These are phyloP conservation scores for Ramicandelaber brevisporus DNA, from an alignment of 192 early-diverging fungal genomes.

Conservation along the genomic window DNA sequence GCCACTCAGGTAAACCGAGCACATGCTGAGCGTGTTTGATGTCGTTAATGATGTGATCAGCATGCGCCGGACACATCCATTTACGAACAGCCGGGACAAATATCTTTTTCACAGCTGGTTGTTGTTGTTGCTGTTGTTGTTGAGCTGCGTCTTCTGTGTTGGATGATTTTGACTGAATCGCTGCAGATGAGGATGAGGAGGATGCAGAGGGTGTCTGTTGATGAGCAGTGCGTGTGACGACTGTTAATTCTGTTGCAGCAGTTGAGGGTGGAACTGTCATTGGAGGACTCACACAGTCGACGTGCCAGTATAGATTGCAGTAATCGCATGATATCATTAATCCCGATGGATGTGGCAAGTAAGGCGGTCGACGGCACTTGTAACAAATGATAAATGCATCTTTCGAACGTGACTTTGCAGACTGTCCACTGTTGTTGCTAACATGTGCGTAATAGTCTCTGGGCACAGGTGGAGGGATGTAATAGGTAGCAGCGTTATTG, in stretches of 20 bases:
- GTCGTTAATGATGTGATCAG: slow-evolving; percentile 12
- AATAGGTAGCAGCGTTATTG: slow-evolving; percentile 10
- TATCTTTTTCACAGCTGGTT: no score
- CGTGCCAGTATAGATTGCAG: slow-evolving; percentile 17
- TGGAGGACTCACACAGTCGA: slow-evolving; percentile 19
- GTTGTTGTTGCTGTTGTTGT: no score
- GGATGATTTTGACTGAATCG: no score
- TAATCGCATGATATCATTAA: slow-evolving; percentile 15
- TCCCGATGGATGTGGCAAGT: slow-evolving; percentile 13
- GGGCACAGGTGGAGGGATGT: no score
- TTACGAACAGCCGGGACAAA: no score
- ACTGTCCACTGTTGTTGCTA: slow-evolving; percentile 9
- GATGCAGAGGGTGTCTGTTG: no score
- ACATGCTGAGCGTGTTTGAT: slow-evolving; percentile 16
- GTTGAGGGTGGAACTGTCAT: slow-evolving; percentile 13
- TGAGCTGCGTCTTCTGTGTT: no score
- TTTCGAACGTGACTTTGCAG: slow-evolving; percentile 5
- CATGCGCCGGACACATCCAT: slow-evolving; percentile 23
- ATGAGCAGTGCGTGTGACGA: no score
- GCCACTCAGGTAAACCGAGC: slow-evolving; percentile 11
- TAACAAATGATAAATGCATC: slow-evolving; percentile 14
- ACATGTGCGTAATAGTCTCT: no score
- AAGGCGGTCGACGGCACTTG: slow-evolving; percentile 12
- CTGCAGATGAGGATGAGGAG: no score
- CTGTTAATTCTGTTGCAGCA: slow-evolving; percentile 7